Percentiles rank a stretch among this genome's conserved stretches.
Evolutionary conservation across 495 filamentous ascomycete genomes (phyloP).

Genomic region (Cenococcum geophilum): DNA sequence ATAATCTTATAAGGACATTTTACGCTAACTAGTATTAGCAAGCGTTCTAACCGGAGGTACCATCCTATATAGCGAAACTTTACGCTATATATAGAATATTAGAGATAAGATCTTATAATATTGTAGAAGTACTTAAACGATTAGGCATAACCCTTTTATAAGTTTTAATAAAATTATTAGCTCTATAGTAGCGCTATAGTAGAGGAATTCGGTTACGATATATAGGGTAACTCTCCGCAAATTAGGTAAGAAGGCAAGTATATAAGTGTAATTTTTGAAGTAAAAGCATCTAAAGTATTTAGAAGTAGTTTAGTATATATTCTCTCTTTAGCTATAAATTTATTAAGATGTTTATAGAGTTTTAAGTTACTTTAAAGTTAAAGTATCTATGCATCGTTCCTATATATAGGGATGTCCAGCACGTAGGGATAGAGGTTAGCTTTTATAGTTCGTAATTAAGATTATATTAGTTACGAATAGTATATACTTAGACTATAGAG

Average conservation of each 20-base stretch:
- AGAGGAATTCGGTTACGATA: neutral
- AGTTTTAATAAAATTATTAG: neutral
- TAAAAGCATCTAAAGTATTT: neutral
- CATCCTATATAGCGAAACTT: neutral
- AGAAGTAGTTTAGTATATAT: neutral
- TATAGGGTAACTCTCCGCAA: neutral
- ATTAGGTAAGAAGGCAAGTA: neutral
- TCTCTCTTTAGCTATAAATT: neutral
- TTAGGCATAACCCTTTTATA: neutral
- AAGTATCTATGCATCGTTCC: neutral
- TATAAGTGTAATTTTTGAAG: neutral
- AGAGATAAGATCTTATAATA: neutral
- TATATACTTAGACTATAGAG: no score
- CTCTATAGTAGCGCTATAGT: neutral
- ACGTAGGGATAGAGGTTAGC: neutral
- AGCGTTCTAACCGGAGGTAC: neutral
- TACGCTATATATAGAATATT: neutral
- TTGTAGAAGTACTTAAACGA: neutral
- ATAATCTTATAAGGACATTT: neutral
- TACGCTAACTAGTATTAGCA: neutral
- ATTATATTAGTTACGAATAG: no score
- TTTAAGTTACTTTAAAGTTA: neutral
- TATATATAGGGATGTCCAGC: neutral
- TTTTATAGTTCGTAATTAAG: no score
- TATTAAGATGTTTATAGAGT: neutral